A percentile compares a stretch with the other conserved stretches of the same genome.
Conservation (phyloP, 2,329 filamentous ascomycete genomes). For the Penicillium sp. region DNA sequence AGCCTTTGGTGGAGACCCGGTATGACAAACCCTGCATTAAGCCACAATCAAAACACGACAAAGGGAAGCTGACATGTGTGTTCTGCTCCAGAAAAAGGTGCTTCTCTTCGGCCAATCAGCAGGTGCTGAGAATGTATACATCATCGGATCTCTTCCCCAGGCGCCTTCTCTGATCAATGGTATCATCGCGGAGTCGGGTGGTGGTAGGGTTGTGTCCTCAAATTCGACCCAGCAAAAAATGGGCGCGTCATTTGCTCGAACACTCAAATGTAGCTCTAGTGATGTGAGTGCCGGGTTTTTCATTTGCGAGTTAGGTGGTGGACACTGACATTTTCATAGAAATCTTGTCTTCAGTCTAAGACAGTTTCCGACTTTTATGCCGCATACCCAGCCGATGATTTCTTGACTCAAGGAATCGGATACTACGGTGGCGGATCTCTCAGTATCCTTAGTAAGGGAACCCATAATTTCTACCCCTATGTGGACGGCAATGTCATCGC, state of each 20-base stretch:
- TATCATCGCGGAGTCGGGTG: slow-evolving; percentile 24
- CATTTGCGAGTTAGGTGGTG: neutral
- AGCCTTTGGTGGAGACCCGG: slow-evolving; percentile 33
- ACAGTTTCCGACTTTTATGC: slow-evolving; percentile 11
- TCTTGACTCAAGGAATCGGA: neutral
- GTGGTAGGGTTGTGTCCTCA: neutral
- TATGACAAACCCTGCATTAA: neutral
- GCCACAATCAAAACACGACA: neutral
- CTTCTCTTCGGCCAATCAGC: slow-evolving; percentile 32
- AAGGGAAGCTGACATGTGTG: neutral
- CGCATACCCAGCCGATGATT: slow-evolving; percentile 10
- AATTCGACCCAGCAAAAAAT: slow-evolving; percentile 15
- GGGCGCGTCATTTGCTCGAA: slow-evolving; percentile 2
- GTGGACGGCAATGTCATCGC: slow-evolving; percentile 23
- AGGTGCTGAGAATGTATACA: slow-evolving; percentile 21
- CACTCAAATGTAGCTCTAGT: neutral
- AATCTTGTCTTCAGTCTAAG: slow-evolving; percentile 22
- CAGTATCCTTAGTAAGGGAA: neutral
- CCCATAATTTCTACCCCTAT: slow-evolving; percentile 17
- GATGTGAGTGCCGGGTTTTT: neutral
- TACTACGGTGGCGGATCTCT: neutral
- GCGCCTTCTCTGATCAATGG: slow-evolving; percentile 21
- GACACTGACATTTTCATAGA: slow-evolving; percentile 14
- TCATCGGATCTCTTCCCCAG: slow-evolving; percentile 15
- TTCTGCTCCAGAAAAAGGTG: slow-evolving; percentile 17